phyloP scores from a whole-genome alignment of 805 yeast species.

The Nakazawaea sp. region DNA sequence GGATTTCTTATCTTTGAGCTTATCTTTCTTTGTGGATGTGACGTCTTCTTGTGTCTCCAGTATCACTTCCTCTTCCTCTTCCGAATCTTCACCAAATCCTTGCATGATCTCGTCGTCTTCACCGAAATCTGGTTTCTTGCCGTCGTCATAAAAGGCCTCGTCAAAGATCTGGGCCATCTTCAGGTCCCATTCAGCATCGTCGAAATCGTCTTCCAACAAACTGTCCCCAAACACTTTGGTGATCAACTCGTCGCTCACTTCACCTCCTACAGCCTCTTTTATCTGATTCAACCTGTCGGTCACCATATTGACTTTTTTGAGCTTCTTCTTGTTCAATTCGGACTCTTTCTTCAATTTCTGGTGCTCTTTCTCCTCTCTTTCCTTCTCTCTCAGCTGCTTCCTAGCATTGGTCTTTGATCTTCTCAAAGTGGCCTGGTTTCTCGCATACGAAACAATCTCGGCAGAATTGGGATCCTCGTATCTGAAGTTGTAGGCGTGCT shows the following conservation, averaged over 20 bases:
- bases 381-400: slow-evolving; percentile 74
- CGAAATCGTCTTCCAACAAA: slow-evolving; percentile 81
- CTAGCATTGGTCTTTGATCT: slow-evolving; percentile 69
- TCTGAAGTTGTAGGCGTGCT: slow-evolving; percentile 89
- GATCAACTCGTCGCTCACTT: slow-evolving; percentile 50
- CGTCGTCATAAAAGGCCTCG: slow-evolving; percentile 65
- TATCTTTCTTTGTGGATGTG: slow-evolving; percentile 40
- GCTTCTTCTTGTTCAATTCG: slow-evolving; percentile 64
- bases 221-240: slow-evolving; percentile 66
- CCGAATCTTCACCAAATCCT: slow-evolving; percentile 22
- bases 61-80: slow-evolving; percentile 11
- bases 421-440: slow-evolving; percentile 88
- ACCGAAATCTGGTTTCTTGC: slow-evolving; percentile 57
- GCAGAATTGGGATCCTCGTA: slow-evolving; percentile 89
- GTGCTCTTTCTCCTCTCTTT: slow-evolving; percentile 44
- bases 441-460: slow-evolving; percentile 90
- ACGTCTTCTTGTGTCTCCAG: slow-evolving; percentile 4
- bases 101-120: slow-evolving; percentile 51
- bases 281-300: slow-evolving; percentile 63
- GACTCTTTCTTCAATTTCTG: slow-evolving; percentile 51
- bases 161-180: slow-evolving; percentile 80
- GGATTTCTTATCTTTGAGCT: slow-evolving; percentile 44
- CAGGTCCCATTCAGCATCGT: slow-evolving; percentile 85
- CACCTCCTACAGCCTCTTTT: slow-evolving; percentile 62
- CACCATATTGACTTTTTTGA: slow-evolving; percentile 68